A percentile compares a stretch with the other conserved stretches of the same genome.
phyloP scores from a whole-genome alignment of 148 eudicot species.

The Euryodendron excelsum region DNA sequence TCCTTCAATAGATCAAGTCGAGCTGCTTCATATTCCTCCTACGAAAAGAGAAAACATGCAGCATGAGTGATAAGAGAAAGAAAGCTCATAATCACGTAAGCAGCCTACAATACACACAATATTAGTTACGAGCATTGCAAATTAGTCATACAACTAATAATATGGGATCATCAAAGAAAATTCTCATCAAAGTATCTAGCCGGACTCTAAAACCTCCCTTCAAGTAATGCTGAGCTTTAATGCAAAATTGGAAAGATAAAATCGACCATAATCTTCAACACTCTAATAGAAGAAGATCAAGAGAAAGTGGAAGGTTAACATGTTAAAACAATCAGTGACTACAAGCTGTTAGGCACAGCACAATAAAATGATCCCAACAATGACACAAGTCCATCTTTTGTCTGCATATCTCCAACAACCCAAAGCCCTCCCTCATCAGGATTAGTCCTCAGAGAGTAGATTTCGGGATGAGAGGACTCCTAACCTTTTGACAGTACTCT shows the following conservation, averaged over 20 bases:
- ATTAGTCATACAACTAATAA: not conserved
- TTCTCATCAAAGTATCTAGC: not conserved
- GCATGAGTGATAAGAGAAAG: not conserved
- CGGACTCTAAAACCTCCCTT: not conserved
- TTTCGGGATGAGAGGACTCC: not conserved
- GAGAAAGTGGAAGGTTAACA: not conserved
- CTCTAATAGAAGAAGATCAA: not conserved
- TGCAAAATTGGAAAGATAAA: not conserved
- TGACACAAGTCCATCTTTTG: not conserved
- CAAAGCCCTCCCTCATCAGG: not conserved
- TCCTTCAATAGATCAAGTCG: slow-evolving; percentile 69
- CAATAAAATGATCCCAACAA: not conserved
- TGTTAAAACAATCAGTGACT: not conserved
- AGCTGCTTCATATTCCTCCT: slow-evolving; percentile 95
- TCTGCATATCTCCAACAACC: not conserved
- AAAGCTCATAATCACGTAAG: not conserved
- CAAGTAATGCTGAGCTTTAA: not conserved
- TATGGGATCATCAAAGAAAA: not conserved
- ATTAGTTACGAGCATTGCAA: not conserved
- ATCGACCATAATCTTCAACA: not conserved
- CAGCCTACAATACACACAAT: not conserved
- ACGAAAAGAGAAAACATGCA: not conserved
- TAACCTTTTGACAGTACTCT: not conserved
- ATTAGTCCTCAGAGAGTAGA: not conserved
- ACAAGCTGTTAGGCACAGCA: not conserved